Evolutionary conservation across 1,139 yeast species (phyloP).

Genomic region (Kodamaea sp.): DNA sequence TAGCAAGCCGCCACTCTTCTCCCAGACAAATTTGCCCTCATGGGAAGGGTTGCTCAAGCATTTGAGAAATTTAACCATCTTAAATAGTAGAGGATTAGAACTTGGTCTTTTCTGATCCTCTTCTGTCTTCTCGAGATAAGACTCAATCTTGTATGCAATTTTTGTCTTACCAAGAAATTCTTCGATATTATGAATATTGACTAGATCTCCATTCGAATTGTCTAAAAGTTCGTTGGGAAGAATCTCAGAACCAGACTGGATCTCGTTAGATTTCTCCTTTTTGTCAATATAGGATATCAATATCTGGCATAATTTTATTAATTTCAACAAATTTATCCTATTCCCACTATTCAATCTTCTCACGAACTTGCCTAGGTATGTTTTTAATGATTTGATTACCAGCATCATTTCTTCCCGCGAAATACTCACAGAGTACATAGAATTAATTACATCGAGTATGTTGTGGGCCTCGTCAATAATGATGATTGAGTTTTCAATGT

Average conservation of each 20-base stretch:
- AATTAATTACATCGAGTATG: conserved; percentile 71
- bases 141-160: conserved; percentile 82
- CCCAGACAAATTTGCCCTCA: conserved; percentile 83
- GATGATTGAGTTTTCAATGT: conserved; percentile 64
- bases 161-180: conserved; percentile 66
- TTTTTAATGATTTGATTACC: conserved; percentile 48
- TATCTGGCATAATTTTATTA: conserved; percentile 57
- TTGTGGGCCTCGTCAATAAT: conserved; percentile 95
- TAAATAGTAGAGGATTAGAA: conserved; percentile 63
- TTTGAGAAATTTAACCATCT: conserved; percentile 63
- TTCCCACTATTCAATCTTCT: conserved; percentile 72
- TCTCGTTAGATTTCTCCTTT: conserved; percentile 25
- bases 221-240: conserved; percentile 52
- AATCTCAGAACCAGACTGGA: conserved; percentile 57
- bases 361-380: conserved; percentile 61
- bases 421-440: conserved; percentile 66
- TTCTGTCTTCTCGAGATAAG: conserved; percentile 51
- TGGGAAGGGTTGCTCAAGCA: conserved; percentile 71
- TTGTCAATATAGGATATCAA: conserved; percentile 47
- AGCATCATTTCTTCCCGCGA: conserved; percentile 48
- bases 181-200: conserved; percentile 71
- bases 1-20: conserved; percentile 28
- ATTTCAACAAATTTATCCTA: conserved; percentile 65
- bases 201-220: conserved; percentile 63
- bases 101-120: conserved; percentile 15